These are phyloP conservation scores for Cystobasidium ongulense DNA, from an alignment of 768 basidiomycete genomes.

Conservation along the genomic window DNA sequence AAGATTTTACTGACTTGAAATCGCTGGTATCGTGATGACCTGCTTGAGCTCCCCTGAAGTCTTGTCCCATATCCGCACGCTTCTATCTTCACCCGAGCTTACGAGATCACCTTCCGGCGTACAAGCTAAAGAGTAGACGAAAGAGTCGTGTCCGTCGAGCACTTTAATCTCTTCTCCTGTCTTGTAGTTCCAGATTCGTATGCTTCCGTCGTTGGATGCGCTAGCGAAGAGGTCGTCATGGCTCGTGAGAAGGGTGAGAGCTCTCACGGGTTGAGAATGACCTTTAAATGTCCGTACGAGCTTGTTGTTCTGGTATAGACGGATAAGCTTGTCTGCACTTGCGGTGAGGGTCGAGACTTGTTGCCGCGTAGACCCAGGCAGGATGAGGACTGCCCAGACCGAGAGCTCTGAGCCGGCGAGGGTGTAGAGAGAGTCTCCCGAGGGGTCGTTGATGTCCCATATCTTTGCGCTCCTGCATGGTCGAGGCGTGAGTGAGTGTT, in stretches of 20 bases:
- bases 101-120: constrained; percentile 62
- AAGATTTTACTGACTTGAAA: constrained; percentile 51
- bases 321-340: constrained; percentile 91
- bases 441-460: constrained; percentile 36
- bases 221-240: constrained; percentile 70
- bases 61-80: constrained; percentile 85
- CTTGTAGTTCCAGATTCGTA: constrained; percentile 71
- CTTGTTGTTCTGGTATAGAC: constrained; percentile 66
- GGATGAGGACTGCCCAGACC: constrained; percentile 82
- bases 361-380: constrained; percentile 51
- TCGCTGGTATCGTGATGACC: constrained; percentile 82
- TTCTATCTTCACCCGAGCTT: constrained; percentile 89
- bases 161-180: constrained; percentile 59
- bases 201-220: constrained; percentile 55
- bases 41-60: constrained; percentile 66
- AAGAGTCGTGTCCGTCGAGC: constrained; percentile 91
- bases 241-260: constrained; percentile 61
- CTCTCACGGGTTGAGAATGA: constrained; percentile 85
- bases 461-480: constrained; percentile 78
- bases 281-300: constrained; percentile 69
- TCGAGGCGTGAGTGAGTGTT: neutral
- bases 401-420: constrained; percentile 80
- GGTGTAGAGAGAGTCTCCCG: constrained; percentile 68
- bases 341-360: constrained; percentile 49
- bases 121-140: constrained; percentile 83